Evolutionary conservation across 768 basidiomycete species (phyloP).

Genomic region (Chlorophyllum brunneum): DNA sequence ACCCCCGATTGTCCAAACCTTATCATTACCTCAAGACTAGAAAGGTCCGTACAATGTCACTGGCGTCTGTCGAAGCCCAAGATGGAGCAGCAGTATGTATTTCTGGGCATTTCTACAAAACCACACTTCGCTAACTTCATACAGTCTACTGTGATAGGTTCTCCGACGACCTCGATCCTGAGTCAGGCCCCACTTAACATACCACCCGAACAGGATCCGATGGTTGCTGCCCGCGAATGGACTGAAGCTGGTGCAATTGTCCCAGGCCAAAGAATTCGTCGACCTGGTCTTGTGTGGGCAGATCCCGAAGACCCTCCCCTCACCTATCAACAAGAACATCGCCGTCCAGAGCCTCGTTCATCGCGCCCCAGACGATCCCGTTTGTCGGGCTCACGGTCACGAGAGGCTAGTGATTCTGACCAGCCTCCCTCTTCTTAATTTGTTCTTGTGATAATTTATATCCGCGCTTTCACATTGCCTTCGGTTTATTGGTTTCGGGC

Average conservation of each 20-base stretch:
- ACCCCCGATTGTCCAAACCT: constrained; percentile 51
- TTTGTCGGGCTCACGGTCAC: constrained; percentile 2
- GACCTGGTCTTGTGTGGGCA: constrained; percentile 68
- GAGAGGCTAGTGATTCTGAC: constrained; percentile 11
- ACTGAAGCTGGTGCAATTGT: constrained; percentile 33
- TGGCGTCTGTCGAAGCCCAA: constrained; percentile 72
- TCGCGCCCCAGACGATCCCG: neutral
- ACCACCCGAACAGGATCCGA: constrained; percentile 62
- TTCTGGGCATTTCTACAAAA: constrained; percentile 22
- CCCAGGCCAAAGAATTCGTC: constrained; percentile 22
- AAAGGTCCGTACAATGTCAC: constrained; percentile 64
- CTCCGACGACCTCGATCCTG: constrained; percentile 67
- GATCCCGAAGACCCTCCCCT: constrained; percentile 46
- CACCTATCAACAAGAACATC: constrained; percentile 30
- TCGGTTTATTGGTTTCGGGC: neutral
- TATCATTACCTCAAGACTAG: constrained; percentile 59
- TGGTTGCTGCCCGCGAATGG: constrained; percentile 67
- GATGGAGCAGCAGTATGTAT: constrained; percentile 75
- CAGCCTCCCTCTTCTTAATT: constrained; percentile 1
- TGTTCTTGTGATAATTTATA: neutral
- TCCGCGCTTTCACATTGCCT: neutral
- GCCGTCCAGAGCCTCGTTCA: constrained; percentile 18
- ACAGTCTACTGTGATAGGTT: constrained; percentile 65
- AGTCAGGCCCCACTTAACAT: constrained; percentile 50
- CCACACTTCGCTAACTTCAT: constrained; percentile 12